Conservation (phyloP, 1,284 basidiomycete genomes). For the Boletus holoroseus region DNA sequence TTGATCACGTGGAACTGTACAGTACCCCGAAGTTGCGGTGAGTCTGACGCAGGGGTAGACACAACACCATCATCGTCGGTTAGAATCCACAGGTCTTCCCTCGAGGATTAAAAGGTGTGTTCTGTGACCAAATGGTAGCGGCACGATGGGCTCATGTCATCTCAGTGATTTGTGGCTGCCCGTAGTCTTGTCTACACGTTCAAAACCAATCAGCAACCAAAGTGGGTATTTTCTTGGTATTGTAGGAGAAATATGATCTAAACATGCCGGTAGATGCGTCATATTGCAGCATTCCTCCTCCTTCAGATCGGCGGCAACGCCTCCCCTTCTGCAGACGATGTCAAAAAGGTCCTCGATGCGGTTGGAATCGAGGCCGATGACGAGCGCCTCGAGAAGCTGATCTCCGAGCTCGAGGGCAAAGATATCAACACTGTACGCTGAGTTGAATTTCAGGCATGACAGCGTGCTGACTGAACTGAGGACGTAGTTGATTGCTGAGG, state of each 20-base stretch:
- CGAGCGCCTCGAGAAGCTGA: conserved; percentile 77
- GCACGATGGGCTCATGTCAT: conserved; percentile 2
- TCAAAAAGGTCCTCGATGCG: conserved; percentile 83
- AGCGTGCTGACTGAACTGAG: neutral
- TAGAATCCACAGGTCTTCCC: conserved; percentile 90
- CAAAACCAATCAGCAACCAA: conserved; percentile 36
- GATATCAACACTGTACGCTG: conserved; percentile 70
- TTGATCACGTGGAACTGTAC: conserved; percentile 52
- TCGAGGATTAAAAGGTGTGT: conserved; percentile 79
- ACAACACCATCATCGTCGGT: conserved; percentile 43
- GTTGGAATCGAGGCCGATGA: conserved; percentile 91
- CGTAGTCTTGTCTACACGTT: conserved; percentile 37
- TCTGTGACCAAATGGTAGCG: neutral
- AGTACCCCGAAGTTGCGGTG: conserved; percentile 36
- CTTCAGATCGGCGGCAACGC: conserved; percentile 93
- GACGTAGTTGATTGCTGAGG: conserved; percentile 85
- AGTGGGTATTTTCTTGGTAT: conserved; percentile 32
- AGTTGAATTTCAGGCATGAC: neutral
- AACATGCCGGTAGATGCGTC: conserved; percentile 69
- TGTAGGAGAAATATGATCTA: neutral
- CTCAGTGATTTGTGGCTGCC: conserved; percentile 86
- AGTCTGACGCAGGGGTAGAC: neutral
- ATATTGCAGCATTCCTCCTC: conserved; percentile 97
- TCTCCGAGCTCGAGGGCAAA: conserved; percentile 93
- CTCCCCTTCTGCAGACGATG: conserved; percentile 81